Base-by-base conservation (phyloP, 306 rosid species). In the Cicer chorassanicum region DNA sequence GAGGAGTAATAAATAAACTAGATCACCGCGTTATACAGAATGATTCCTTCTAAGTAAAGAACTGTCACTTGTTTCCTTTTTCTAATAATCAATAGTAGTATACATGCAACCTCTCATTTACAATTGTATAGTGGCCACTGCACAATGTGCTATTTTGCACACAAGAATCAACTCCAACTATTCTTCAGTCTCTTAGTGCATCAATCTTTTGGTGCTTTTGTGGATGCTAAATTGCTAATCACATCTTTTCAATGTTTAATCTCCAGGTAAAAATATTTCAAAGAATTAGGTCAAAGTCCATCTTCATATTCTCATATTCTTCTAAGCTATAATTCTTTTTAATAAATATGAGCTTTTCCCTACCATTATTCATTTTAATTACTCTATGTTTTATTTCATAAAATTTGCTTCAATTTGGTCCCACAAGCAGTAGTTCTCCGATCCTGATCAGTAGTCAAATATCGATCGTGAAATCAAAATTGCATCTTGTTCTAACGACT, bases 171-270 rank as follows among this genome's bases (percentile, higher is more conserved):
- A 79, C 84, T 84, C 82, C 80, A 84, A 75, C 85, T 85, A 83
- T 87, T 83, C 81, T 81, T 14, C 61, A 76, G 82, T 60, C 5
- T 76, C 77, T 53, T 42, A 57, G 81, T 74, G 86, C 73, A 70
- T 81, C 71, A 79, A 76, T 66, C 78, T 83, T 83, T 85, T 40
- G 77, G 76, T 83, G 86, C 87, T 86, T 88, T 88, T 65, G 48
- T 78, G 68, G 96, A 90, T 87, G 93, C 93, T n/a, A n/a, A n/a
- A n/a, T n/a, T n/a, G n/a, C n/a, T 80, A 80, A 80, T 83, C 85
- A 84, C 86, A 72, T 83, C 88, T 86, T 85, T 81, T 80, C 84
- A 82, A 59, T 73, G 78, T 80, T 86, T 80, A 81, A 54, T 59
- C 69, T 54, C 40, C 12, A 68, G 45, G 70, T 41, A 67, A 83